A percentile compares a stretch with the other conserved stretches of the same genome.
These are phyloP conservation scores for Amphirosellinia nigrospora DNA, from an alignment of 495 filamentous ascomycete genomes.

Conservation along the genomic window DNA sequence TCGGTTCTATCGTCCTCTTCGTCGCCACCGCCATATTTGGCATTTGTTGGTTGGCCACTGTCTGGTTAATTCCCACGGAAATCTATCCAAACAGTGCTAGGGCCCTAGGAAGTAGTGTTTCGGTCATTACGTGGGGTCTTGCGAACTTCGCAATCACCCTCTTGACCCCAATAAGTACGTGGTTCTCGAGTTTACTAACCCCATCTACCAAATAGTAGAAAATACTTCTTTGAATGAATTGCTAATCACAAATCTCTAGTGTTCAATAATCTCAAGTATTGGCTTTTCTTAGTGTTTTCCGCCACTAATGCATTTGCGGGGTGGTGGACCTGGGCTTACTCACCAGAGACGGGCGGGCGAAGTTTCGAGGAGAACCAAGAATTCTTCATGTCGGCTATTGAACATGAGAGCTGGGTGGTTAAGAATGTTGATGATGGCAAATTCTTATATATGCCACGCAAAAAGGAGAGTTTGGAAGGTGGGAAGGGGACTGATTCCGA, in stretches of 20 bases:
- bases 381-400: constrained; percentile 58
- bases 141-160: constrained; percentile 63
- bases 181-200: not conserved
- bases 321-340: constrained; percentile 57
- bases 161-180: constrained; percentile 53
- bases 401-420: constrained; percentile 55
- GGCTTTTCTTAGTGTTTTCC: constrained; percentile 61
- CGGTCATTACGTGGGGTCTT: constrained; percentile 62
- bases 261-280: constrained; percentile 62
- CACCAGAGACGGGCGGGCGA: constrained; percentile 59
- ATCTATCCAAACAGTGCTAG: constrained; percentile 61
- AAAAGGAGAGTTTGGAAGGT: constrained; percentile 20
- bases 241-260: constrained; percentile 19
- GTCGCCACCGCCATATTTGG: constrained; percentile 62
- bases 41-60: constrained; percentile 61
- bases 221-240: not conserved
- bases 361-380: constrained; percentile 63
- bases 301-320: constrained; percentile 60
- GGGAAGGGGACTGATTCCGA: not conserved
- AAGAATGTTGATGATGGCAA: constrained; percentile 53
- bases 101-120: constrained; percentile 59
- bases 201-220: not conserved
- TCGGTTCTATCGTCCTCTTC: constrained; percentile 54
- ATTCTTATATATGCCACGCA: constrained; percentile 52
- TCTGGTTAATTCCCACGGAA: constrained; percentile 66